Evolutionary conservation across 108 stramenopile genomes (phyloP).

Genomic region (Schizochytrium sp.): DNA sequence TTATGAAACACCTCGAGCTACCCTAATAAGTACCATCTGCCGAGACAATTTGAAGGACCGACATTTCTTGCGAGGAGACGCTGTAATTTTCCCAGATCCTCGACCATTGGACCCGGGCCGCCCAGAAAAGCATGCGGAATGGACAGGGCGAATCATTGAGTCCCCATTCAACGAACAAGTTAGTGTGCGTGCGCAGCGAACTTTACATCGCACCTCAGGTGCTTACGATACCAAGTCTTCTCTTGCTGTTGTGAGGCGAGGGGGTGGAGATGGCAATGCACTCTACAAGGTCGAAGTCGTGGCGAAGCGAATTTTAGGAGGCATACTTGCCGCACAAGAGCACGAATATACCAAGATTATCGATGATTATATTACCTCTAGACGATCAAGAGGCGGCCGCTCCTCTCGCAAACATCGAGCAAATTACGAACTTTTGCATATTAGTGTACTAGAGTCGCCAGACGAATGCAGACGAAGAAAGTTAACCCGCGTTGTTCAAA

Average conservation of each 20-base stretch:
- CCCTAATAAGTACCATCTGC: not conserved
- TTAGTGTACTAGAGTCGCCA: conserved; percentile 19
- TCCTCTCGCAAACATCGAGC: not conserved
- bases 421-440: not conserved
- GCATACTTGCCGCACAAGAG: not conserved
- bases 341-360: not conserved
- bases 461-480: not conserved
- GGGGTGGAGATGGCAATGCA: not conserved
- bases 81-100: not conserved
- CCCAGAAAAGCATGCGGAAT: not conserved
- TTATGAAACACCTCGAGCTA: not conserved
- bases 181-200: conserved; percentile 5
- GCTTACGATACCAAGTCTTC: not conserved
- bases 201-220: not conserved
- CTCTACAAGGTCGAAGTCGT: conserved; percentile 24
- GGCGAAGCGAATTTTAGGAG: conserved; percentile 2
- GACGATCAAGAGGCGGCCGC: not conserved
- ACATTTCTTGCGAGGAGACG: not conserved
- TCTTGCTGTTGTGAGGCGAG: not conserved
- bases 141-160: not conserved
- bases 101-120: not conserved
- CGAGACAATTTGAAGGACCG: not conserved
- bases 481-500: not conserved
- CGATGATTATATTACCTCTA: not conserved
- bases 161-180: not conserved